Evolutionary conservation across 2,329 filamentous ascomycete species (phyloP), one percentile per base, ranked within the genome.

Genomic region (Diaporthe citri): DNA sequence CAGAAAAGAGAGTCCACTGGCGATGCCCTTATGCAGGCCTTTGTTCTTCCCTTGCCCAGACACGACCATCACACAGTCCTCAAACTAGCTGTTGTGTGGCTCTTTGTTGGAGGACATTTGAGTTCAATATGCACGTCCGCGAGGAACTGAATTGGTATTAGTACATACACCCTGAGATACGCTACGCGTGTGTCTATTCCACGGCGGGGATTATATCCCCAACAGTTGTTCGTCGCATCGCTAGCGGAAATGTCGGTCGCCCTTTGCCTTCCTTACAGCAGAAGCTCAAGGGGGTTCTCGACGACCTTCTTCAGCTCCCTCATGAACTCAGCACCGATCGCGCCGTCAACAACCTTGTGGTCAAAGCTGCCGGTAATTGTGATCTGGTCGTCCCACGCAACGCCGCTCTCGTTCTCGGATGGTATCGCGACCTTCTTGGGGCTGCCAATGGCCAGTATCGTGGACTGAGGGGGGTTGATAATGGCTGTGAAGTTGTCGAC

Each of bases 311-410:
- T 99, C 85, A 99, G 89, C 89, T 97, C 97, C 85, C 91, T 92
- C 86, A 99, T 95, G 92, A 96, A 99, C 86, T 99, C 97, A 75
- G 93, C 97, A 82, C 97, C 97, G 75, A 98, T 94, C 55, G 96
- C 97, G 78, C 97, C 97, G 84, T 99, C 97, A 17, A 99, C 93
- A 69, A 98, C 96, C 91, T 98, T 98, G 92, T 99, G 97, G 89
- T 99, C 97, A 85, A 99, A 99, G 89, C 94, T 97, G 82, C 89
- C 96, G 52, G 96, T 98, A 75, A 99, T 93, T 77, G 94, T 91
- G 82, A 99, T 98, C 90, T 98, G 96, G 83, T 99, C 97, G 81
- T 99, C 97, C 94, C 95, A 99, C 85, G 95, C 95, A 62, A 98
- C 88, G 73, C 85, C 83, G 25, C 90, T 87, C 86, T 97, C 96